Conservation (phyloP, 2,329 filamentous ascomycete species). For the Trichoderma sp. region DNA sequence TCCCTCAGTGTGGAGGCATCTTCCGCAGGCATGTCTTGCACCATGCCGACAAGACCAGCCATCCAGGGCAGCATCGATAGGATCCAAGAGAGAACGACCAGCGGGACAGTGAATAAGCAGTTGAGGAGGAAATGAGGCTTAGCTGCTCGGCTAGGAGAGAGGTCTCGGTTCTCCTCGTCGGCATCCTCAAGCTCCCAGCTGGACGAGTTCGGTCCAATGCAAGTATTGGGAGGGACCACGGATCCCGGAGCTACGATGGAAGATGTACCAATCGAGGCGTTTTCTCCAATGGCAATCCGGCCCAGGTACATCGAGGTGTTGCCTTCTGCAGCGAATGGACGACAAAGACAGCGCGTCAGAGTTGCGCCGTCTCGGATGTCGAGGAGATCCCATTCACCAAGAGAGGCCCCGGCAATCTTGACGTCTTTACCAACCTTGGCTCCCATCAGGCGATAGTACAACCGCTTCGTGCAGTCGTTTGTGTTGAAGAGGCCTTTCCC, state of each 20-base stretch:
- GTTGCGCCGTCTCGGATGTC: slow-evolving; percentile 54
- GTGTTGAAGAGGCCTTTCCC: slow-evolving; percentile 51
- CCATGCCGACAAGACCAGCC: slow-evolving; percentile 49
- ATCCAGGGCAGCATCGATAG: slow-evolving; percentile 51
- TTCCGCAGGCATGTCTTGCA: slow-evolving; percentile 42
- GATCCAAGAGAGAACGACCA: slow-evolving; percentile 45
- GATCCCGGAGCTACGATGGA: slow-evolving; percentile 56
- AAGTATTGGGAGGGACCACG: slow-evolving; percentile 50
- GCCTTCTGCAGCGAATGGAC: slow-evolving; percentile 58
- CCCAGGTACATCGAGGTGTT: slow-evolving; percentile 62
- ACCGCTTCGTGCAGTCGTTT: slow-evolving; percentile 44
- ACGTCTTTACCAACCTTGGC: slow-evolving; percentile 57
- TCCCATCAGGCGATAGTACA: slow-evolving; percentile 56
- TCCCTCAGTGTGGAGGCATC: slow-evolving; percentile 43
- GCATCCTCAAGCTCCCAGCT: slow-evolving; percentile 57
- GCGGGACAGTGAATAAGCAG: slow-evolving; percentile 47
- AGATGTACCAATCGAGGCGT: slow-evolving; percentile 51
- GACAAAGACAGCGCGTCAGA: slow-evolving; percentile 51
- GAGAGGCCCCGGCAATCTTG: slow-evolving; percentile 46
- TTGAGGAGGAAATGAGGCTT: slow-evolving; percentile 50
- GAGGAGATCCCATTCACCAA: slow-evolving; percentile 62
- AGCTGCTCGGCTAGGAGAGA: slow-evolving; percentile 44
- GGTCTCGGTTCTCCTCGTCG: slow-evolving; percentile 51
- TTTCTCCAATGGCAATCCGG: slow-evolving; percentile 52
- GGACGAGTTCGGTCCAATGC: slow-evolving; percentile 59